A percentile compares a stretch with the other conserved stretches of the same genome.
phyloP scores from a whole-genome alignment of 768 basidiomycete species.

The Auriscalpium orientale region DNA sequence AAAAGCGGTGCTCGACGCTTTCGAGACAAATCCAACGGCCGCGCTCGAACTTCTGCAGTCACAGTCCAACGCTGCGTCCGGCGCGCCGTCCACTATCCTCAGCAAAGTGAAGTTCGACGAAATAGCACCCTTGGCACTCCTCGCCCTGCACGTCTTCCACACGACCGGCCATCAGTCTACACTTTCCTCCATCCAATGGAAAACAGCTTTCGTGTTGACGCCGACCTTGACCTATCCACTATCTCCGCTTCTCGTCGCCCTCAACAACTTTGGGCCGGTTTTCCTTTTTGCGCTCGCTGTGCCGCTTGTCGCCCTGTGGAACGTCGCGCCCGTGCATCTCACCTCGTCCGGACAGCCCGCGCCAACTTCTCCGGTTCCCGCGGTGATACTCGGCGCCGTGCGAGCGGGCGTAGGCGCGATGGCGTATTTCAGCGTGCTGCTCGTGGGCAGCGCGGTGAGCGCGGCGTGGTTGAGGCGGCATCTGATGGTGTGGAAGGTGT shows the following conservation, averaged over 20 bases:
- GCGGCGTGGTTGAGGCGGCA: conserved; percentile 76
- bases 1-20: conserved; percentile 40
- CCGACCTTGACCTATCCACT: conserved; percentile 61
- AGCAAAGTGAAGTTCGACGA: conserved; percentile 46
- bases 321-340: conserved; percentile 53
- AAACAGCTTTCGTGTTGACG: conserved; percentile 80
- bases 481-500: conserved; percentile 99
- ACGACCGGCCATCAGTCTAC: conserved; percentile 89
- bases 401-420: conserved; percentile 58
- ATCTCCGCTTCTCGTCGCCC: conserved; percentile 62
- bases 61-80: conserved; percentile 21
- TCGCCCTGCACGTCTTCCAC: conserved; percentile 75
- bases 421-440: conserved; percentile 57
- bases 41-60: conserved; percentile 29
- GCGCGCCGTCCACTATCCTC: conserved; percentile 18
- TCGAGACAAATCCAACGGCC: conserved; percentile 39
- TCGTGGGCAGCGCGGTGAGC: conserved; percentile 63
- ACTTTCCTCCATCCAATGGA: conserved; percentile 91
- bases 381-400: conserved; percentile 27
- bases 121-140: conserved; percentile 62
- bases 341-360: conserved; percentile 17
- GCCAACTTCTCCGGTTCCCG: neutral
- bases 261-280: conserved; percentile 74
- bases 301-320: conserved; percentile 79
- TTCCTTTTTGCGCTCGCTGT: conserved; percentile 58